A percentile compares a stretch with the other conserved stretches of the same genome.
Evolutionary conservation across 768 basidiomycete species (phyloP).

Genomic region (Russula virescens): DNA sequence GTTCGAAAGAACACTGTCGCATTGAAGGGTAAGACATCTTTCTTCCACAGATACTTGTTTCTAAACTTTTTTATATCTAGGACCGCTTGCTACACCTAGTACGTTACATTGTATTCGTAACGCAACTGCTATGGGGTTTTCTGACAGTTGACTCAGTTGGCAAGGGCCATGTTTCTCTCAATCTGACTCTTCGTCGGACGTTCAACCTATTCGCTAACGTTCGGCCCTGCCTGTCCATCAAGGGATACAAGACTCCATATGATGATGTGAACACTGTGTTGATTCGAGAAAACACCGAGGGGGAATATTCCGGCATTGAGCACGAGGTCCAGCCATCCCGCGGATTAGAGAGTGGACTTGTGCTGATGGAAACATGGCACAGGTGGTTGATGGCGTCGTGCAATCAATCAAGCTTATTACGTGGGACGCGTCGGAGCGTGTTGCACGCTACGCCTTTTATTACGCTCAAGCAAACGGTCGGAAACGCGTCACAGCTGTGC

Average conservation of each 20-base stretch:
- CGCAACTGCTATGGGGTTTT: constrained; percentile 10
- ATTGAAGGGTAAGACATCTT: constrained; percentile 67
- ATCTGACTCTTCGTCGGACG: constrained; percentile 92
- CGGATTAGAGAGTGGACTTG: constrained; percentile 4
- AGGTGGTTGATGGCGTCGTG: constrained; percentile 96
- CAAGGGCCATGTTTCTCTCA: constrained; percentile 97
- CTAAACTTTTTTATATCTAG: constrained; percentile 35
- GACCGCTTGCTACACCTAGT: constrained; percentile 97
- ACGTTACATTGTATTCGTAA: constrained; percentile 31
- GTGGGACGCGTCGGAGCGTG: constrained; percentile 97
- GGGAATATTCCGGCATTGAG: constrained; percentile 99
- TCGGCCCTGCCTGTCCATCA: constrained; percentile 90
- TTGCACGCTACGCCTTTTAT: constrained; percentile 97
- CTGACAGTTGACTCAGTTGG: constrained; percentile 56
- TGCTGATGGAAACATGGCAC: constrained; percentile 16
- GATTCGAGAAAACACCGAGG: constrained; percentile 99
- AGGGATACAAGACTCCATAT: constrained; percentile 97
- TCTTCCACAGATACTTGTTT: not conserved
- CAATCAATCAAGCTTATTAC: constrained; percentile 99
- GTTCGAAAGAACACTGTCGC: constrained; percentile 98
- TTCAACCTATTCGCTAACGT: constrained; percentile 99
- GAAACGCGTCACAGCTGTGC: constrained; percentile 93
- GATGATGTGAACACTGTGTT: constrained; percentile 97
- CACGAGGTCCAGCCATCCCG: constrained; percentile 65
- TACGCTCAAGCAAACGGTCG: constrained; percentile 87